A percentile compares a stretch with the other conserved stretches of the same genome.
Evolutionary conservation across 2,329 filamentous ascomycete species (phyloP).

Genomic region (Pseudohalonectria lignicola): DNA sequence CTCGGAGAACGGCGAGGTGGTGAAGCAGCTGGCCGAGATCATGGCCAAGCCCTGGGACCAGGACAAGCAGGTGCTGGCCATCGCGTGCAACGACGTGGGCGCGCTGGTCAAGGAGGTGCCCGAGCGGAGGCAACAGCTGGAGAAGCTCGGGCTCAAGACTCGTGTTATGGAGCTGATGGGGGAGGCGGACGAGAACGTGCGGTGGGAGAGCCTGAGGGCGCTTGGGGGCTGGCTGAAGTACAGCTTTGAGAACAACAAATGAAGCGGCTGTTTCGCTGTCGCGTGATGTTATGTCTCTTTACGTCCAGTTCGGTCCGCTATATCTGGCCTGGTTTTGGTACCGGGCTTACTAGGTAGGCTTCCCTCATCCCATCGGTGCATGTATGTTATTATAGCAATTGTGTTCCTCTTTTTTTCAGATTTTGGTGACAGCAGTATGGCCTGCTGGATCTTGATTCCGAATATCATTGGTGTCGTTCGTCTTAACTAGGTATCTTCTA

Average conservation of each 20-base stretch:
- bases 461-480: too few relatives aligned
- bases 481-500: too few relatives aligned
- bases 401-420: too few relatives aligned
- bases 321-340: not conserved
- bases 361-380: too few relatives aligned
- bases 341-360: too few relatives aligned
- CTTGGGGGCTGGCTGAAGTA: conserved; percentile 58
- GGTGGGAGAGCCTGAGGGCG: conserved; percentile 86
- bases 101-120: conserved; percentile 80
- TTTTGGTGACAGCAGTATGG: too few relatives aligned
- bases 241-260: conserved; percentile 38
- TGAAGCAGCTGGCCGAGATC: conserved; percentile 75
- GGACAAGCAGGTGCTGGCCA: conserved; percentile 80
- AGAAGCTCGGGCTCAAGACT: conserved; percentile 75
- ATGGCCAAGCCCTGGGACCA: conserved; percentile 63
- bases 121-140: conserved; percentile 67
- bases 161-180: conserved; percentile 91
- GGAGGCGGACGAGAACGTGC: conserved; percentile 74
- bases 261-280: not conserved
- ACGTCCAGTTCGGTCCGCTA: not conserved
- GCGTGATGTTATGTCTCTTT: not conserved
- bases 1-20: conserved; percentile 66
- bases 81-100: conserved; percentile 90
- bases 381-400: too few relatives aligned
- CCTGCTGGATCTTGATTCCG: too few relatives aligned